Percentiles rank a stretch among this genome's conserved stretches.
Conservation (phyloP, 1,139 yeast genomes). For the Geotrichum australiense region DNA sequence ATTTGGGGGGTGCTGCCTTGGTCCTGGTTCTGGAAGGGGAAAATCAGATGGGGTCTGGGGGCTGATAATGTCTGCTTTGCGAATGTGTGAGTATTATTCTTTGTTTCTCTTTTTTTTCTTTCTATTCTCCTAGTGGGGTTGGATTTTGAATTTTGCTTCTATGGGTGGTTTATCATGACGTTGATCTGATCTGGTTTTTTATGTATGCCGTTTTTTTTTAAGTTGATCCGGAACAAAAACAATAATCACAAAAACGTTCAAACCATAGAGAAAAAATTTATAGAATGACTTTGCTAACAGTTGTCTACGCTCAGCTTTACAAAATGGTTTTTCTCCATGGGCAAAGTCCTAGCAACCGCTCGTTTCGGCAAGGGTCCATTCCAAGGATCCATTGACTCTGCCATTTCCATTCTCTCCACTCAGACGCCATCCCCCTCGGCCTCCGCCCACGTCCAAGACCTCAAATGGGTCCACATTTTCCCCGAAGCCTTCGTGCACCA, state of each 20-base stretch:
- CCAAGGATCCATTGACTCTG: constrained; percentile 85
- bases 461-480: constrained; percentile 90
- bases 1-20: constrained; percentile 79
- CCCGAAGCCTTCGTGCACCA: constrained; percentile 96
- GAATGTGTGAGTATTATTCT: constrained; percentile 33
- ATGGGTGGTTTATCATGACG: too few species aligned
- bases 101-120: neutral
- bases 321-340: constrained; percentile 61
- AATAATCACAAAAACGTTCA: neutral
- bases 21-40: constrained; percentile 50
- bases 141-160: too few species aligned
- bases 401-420: constrained; percentile 69
- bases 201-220: neutral
- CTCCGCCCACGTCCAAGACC: constrained; percentile 29
- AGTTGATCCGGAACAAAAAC: neutral
- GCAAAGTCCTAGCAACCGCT: constrained; percentile 77
- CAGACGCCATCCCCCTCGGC: constrained; percentile 18
- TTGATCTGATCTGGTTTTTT: neutral
- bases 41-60: constrained; percentile 89
- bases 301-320: constrained; percentile 1
- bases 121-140: too few species aligned
- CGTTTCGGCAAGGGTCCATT: constrained; percentile 91
- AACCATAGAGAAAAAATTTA: neutral
- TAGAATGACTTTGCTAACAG: too few species aligned
- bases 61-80: constrained; percentile 88